Evolutionary conservation across 2,329 filamentous ascomycete genomes (phyloP).

Genomic region (Botryotinia globosa): DNA sequence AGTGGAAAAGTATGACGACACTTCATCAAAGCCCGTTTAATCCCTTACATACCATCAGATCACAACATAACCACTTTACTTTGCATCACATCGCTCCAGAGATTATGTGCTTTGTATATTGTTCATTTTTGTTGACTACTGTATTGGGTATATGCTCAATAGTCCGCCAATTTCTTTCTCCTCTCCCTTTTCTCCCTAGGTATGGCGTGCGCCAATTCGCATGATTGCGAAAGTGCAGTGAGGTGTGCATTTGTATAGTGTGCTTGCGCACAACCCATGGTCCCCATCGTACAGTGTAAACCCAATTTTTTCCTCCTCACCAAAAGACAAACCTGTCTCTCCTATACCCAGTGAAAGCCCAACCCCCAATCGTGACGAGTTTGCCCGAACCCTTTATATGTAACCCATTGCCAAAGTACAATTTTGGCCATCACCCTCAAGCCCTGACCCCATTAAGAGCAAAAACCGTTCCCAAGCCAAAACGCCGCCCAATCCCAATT

Average conservation of each 20-base stretch:
- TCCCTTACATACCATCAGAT: not conserved
- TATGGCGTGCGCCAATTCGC: not conserved
- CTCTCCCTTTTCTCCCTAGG: not conserved
- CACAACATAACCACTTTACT: not conserved
- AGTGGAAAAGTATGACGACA: not conserved
- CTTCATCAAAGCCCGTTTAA: not conserved
- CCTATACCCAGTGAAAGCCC: slow-evolving; percentile 7
- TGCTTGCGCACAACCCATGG: slow-evolving; percentile 3
- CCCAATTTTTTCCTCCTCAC: slow-evolving; percentile 9
- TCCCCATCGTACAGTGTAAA: slow-evolving; percentile 7
- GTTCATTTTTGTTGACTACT: not conserved
- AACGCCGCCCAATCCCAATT: slow-evolving; percentile 17
- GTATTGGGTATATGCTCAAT: not conserved
- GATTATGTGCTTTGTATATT: not conserved
- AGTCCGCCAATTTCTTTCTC: not conserved
- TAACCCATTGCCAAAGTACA: slow-evolving; percentile 15
- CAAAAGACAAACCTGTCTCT: slow-evolving; percentile 3
- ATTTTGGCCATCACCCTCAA: not conserved
- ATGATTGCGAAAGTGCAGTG: not conserved
- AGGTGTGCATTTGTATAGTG: not conserved
- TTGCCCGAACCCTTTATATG: slow-evolving; percentile 11
- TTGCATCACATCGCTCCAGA: not conserved
- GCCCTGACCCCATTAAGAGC: not conserved
- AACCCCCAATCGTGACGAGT: slow-evolving; percentile 2
- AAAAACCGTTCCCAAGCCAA: not conserved